A percentile compares a stretch with the other conserved stretches of the same genome.
phyloP scores from a whole-genome alignment of 495 filamentous ascomycete genomes.

The Bombardia bombarda region DNA sequence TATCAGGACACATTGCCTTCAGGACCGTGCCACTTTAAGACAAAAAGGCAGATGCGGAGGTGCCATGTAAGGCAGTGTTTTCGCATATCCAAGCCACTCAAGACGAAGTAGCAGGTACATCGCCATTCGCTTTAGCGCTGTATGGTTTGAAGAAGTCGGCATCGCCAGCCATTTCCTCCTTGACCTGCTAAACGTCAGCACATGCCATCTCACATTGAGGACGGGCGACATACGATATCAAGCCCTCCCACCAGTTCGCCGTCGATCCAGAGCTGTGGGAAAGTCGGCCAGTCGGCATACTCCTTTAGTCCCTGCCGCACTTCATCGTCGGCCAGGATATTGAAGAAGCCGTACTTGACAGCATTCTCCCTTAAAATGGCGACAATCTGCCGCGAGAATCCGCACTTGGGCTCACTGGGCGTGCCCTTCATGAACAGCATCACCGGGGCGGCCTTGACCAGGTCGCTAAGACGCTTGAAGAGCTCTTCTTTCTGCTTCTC shows the following conservation, averaged over 20 bases:
- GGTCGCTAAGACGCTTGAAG: conserved; percentile 61
- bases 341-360: conserved; percentile 97
- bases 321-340: conserved; percentile 95
- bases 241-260: conserved; percentile 86
- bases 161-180: conserved; percentile 28
- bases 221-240: conserved; percentile 72
- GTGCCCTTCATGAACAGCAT: conserved; percentile 98
- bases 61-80: too few species aligned
- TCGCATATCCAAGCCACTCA: too few species aligned
- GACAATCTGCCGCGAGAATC: conserved; percentile 87
- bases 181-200: conserved; percentile 24
- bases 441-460: conserved; percentile 90
- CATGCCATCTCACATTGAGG: background rate
- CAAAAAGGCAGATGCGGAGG: too few species aligned
- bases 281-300: conserved; percentile 96
- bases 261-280: conserved; percentile 77
- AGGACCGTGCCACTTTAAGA: too few species aligned
- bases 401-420: conserved; percentile 84
- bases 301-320: conserved; percentile 93
- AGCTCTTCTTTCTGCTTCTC: conserved; percentile 70
- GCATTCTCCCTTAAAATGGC: conserved; percentile 74
- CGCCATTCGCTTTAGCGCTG: conserved; percentile 39
- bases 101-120: conserved; percentile 19
- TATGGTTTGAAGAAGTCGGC: conserved; percentile 70
- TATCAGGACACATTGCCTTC: too few species aligned